Evolutionary conservation across 2,329 filamentous ascomycete species (phyloP).

Genomic region (Aspergillus sp.): DNA sequence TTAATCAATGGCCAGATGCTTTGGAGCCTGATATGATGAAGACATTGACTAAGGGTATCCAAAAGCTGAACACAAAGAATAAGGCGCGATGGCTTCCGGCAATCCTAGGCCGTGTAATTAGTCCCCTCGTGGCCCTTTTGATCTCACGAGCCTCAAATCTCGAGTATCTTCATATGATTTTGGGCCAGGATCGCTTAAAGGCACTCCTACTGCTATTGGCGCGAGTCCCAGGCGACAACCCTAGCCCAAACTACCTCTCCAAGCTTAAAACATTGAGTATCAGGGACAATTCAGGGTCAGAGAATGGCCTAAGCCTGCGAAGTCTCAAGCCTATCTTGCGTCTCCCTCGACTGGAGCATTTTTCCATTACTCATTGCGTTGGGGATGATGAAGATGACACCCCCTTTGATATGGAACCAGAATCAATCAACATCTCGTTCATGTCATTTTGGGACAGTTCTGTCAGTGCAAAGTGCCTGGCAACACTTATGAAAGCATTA

Average conservation of each 20-base stretch:
- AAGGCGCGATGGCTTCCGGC: neutral
- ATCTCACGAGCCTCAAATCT: neutral
- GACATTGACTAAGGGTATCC: neutral
- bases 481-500: neutral
- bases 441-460: neutral
- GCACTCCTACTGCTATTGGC: neutral
- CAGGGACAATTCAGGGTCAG: neutral
- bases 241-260: neutral
- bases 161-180: neutral
- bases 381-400: neutral
- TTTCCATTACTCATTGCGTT: neutral
- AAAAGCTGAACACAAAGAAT: neutral
- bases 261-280: neutral
- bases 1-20: neutral
- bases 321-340: constrained; percentile 1
- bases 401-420: neutral
- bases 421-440: neutral
- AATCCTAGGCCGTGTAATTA: neutral
- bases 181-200: neutral
- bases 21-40: neutral
- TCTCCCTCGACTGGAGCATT: constrained; percentile 3
- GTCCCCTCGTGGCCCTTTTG: neutral
- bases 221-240: neutral
- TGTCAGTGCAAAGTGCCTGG: neutral
- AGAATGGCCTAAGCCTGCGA: neutral